A percentile compares a stretch with the other conserved stretches of the same genome.
Conservation (phyloP, 352 stramenopile species). For the Poterioochromonas sp. region DNA sequence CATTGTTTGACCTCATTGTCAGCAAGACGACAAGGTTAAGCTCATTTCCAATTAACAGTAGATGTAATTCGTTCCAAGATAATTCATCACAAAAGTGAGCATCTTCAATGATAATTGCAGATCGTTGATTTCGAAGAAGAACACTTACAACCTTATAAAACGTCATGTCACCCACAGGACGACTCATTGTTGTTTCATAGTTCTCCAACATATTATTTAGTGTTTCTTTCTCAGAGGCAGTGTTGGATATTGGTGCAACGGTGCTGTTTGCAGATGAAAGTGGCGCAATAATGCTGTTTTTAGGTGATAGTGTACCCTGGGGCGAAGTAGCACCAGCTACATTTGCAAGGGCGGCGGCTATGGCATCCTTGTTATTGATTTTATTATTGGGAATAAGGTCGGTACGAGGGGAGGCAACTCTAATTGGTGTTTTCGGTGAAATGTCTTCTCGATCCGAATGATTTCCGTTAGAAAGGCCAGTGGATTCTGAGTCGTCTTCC, state of each 20-base stretch:
- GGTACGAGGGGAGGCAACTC: neutral
- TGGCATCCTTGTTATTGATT: neutral
- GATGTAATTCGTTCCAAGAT: conserved; percentile 29
- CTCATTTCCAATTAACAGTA: neutral
- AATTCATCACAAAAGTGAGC: conserved; percentile 34
- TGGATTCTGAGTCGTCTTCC: neutral
- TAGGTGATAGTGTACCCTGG: no score
- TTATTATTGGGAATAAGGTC: neutral
- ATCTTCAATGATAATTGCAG: conserved; percentile 24
- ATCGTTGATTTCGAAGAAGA: neutral
- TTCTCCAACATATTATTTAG: neutral
- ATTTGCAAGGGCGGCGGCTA: no score
- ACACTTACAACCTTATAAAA: conserved; percentile 2
- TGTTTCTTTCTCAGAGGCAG: neutral
- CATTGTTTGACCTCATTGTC: conserved; percentile 1
- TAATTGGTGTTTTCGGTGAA: neutral
- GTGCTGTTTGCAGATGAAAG: neutral
- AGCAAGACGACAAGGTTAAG: neutral
- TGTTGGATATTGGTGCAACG: neutral
- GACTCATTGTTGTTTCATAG: neutral
- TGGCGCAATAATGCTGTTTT: neutral
- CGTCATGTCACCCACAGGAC: neutral
- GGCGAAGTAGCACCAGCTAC: neutral
- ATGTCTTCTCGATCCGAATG: no score
- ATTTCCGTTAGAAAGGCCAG: neutral